Percentiles rank a stretch among this genome's conserved stretches.
Evolutionary conservation across 108 stramenopile genomes (phyloP).

Genomic region (Nitzschia inconspicua): DNA sequence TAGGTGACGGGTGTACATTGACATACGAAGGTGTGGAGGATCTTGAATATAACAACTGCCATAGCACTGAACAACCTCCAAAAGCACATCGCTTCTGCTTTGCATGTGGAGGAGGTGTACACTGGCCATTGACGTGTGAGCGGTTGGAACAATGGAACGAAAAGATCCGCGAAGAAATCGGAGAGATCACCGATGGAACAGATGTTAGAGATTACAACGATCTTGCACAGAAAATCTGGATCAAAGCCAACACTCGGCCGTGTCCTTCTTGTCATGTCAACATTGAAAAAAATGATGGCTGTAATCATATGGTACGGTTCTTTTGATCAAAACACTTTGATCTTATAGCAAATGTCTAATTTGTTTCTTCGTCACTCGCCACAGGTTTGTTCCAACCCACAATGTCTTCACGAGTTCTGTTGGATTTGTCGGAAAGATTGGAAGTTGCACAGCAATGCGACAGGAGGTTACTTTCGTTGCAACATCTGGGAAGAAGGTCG

Average conservation of each 20-base stretch:
- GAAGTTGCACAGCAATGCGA: constrained; percentile 47
- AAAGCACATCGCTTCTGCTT: constrained; percentile 61
- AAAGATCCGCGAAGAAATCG: constrained; percentile 41
- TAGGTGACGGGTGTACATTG: constrained; percentile 4
- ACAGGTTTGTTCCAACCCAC: constrained; percentile 41
- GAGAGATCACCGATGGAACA: constrained; percentile 23
- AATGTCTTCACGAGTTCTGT: constrained; percentile 62
- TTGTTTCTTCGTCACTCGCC: background rate
- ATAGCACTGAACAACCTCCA: constrained; percentile 23
- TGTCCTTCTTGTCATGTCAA: constrained; percentile 63
- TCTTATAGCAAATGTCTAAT: background rate
- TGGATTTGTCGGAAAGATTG: constrained; percentile 74
- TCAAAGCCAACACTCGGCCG: constrained; percentile 68
- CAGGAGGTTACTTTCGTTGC: constrained; percentile 64
- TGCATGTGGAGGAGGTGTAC: constrained; percentile 36
- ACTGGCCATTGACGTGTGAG: constrained; percentile 54
- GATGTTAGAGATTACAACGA: constrained; percentile 24
- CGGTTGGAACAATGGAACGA: constrained; percentile 46
- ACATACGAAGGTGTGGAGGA: constrained; percentile 54
- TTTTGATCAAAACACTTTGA: background rate
- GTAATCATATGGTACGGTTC: constrained; percentile 56
- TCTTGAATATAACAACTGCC: constrained; percentile 18
- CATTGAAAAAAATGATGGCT: constrained; percentile 75
- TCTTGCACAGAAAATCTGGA: constrained; percentile 57
- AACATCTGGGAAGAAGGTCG: constrained; percentile 50